These are phyloP conservation scores for Cutaneotrichosporon sp. DNA, from an alignment of 1,284 basidiomycete species.

Conservation along the genomic window DNA sequence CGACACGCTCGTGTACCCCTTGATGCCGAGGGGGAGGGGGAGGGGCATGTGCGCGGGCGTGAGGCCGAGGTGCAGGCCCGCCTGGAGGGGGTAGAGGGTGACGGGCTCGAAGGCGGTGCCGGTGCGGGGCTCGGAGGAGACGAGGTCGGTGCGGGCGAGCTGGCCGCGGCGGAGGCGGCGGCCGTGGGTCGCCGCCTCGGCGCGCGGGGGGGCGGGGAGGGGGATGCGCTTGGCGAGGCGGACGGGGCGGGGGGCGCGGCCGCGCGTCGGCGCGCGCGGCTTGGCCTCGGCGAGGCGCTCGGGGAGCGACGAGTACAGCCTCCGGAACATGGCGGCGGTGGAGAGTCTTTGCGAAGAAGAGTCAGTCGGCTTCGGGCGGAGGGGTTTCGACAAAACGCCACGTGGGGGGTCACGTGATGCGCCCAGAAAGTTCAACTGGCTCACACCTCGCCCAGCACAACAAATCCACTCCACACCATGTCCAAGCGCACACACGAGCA, in stretches of 20 bases:
- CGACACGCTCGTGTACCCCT: conserved; percentile 11
- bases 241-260: conserved; percentile 21
- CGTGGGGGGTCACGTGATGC: conserved; percentile 2
- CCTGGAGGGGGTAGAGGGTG: conserved; percentile 22
- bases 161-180: conserved; percentile 23
- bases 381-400: conserved; percentile 10
- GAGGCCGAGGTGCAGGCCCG: conserved; percentile 35
- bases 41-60: conserved; percentile 40
- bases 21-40: conserved; percentile 35
- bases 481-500: conserved; percentile 39
- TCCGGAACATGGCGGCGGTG: conserved; percentile 34
- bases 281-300: conserved; percentile 7
- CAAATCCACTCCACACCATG: conserved; percentile 23
- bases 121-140: conserved; percentile 21
- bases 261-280: conserved; percentile 20
- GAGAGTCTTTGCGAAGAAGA: not conserved
- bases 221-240: conserved; percentile 15
- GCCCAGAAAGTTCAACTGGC: not conserved
- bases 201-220: not conserved
- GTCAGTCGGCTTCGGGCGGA: not conserved
- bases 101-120: conserved; percentile 17
- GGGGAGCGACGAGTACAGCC: conserved; percentile 40
- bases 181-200: conserved; percentile 17
- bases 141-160: conserved; percentile 15
- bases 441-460: not conserved